Evolutionary conservation across 208 protist genomes (phyloP).

Genomic region (Acanthamoeba royreba): DNA sequence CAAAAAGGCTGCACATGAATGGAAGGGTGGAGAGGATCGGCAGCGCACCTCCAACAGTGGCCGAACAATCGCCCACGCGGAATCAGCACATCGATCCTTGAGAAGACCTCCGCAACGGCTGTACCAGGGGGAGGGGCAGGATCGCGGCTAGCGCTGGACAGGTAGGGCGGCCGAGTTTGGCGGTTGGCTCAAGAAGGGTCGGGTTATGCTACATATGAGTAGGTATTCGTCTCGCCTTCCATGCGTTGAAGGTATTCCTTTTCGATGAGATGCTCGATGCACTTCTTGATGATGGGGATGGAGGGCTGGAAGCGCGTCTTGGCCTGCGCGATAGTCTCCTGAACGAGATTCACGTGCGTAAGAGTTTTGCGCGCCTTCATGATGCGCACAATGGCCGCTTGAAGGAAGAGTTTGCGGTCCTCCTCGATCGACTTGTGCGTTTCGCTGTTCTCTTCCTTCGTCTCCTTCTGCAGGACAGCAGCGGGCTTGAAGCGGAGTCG

Average conservation of each 20-base stretch:
- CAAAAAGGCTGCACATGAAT: too few species aligned
- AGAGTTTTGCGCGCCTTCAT: constrained; percentile 79
- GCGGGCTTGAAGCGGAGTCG: constrained; percentile 58
- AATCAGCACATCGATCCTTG: constrained; percentile 90
- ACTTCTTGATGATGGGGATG: constrained; percentile 75
- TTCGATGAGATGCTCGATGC: constrained; percentile 79
- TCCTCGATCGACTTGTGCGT: constrained; percentile 73
- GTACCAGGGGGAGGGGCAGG: constrained; percentile 90
- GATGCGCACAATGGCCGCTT: constrained; percentile 79
- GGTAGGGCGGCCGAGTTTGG: too few species aligned
- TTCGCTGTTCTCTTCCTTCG: constrained; percentile 61
- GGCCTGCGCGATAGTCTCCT: constrained; percentile 66
- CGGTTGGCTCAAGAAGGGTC: too few species aligned
- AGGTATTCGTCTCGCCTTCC: constrained; percentile 69
- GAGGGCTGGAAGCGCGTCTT: constrained; percentile 69
- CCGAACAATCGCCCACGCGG: too few species aligned
- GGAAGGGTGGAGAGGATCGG: too few species aligned
- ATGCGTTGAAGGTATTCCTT: constrained; percentile 79
- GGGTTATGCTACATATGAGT: constrained; percentile 72
- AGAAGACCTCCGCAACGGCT: constrained; percentile 92
- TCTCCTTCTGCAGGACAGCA: constrained; percentile 50
- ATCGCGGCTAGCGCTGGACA: constrained; percentile 92
- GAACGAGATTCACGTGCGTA: constrained; percentile 62
- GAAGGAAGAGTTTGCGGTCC: constrained; percentile 60
- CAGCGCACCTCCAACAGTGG: too few species aligned